Conservation (phyloP, 805 yeast species). For the Saitoella complicata region DNA sequence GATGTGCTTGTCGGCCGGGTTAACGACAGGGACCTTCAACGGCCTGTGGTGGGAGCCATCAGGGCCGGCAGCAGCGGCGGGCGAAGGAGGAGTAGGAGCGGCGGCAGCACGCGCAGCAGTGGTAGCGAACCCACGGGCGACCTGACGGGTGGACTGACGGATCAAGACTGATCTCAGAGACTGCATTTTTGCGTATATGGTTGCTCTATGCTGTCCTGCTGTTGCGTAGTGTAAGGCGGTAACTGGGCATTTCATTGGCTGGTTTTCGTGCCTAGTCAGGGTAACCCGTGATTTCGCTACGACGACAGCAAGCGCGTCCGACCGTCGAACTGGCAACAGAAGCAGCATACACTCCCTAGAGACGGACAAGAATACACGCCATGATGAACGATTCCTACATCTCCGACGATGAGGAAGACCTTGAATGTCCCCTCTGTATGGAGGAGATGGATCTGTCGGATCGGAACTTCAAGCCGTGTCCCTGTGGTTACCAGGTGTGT, state of each 20-base stretch:
- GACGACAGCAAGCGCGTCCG: background rate
- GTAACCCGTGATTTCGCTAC: background rate
- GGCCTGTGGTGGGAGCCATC: slow-evolving; percentile 18
- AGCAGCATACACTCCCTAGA: slow-evolving; percentile 3
- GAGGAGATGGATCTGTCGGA: slow-evolving; percentile 97
- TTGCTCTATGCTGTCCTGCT: background rate
- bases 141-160: background rate
- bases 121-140: background rate
- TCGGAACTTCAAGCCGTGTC: slow-evolving; percentile 96
- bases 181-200: background rate
- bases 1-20: slow-evolving; percentile 62
- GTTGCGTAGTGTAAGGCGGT: background rate
- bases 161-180: background rate
- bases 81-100: background rate
- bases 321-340: slow-evolving; percentile 2
- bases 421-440: slow-evolving; percentile 84
- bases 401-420: slow-evolving; percentile 69
- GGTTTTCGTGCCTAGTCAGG: too few species aligned
- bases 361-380: background rate
- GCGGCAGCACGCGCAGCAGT: background rate
- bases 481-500: slow-evolving; percentile 93
- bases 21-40: slow-evolving; percentile 35
- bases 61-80: background rate
- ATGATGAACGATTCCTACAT: slow-evolving; percentile 17
- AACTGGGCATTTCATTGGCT: background rate